A percentile compares a stretch with the other conserved stretches of the same genome.
Conservation (phyloP, 1,139 yeast species). For the Lodderomyces metapsilosis region DNA sequence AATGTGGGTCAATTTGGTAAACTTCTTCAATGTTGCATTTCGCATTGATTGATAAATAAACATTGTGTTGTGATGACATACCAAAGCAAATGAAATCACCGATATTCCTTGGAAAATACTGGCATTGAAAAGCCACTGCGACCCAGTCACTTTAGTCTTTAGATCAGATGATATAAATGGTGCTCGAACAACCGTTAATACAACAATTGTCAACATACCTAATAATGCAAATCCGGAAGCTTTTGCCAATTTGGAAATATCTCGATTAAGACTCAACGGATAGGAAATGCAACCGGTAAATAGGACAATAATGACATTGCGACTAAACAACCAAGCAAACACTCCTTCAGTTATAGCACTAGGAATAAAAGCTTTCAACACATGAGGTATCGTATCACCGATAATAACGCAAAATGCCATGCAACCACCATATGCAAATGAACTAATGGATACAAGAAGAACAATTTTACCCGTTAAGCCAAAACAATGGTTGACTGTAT, state of each 20-base stretch:
- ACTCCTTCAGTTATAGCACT: slow-evolving; percentile 39
- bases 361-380: slow-evolving; percentile 67
- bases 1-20: slow-evolving; percentile 75
- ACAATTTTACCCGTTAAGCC: slow-evolving; percentile 70
- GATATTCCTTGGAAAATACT: slow-evolving; percentile 85
- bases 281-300: slow-evolving; percentile 74
- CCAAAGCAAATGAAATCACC: slow-evolving; percentile 89
- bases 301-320: slow-evolving; percentile 67
- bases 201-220: slow-evolving; percentile 78
- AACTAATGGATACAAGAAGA: slow-evolving; percentile 73
- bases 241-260: slow-evolving; percentile 82
- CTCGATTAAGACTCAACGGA: slow-evolving; percentile 78
- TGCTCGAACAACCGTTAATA: slow-evolving; percentile 71
- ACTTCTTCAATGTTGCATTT: slow-evolving; percentile 72
- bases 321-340: slow-evolving; percentile 52
- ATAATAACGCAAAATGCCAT: slow-evolving; percentile 93
- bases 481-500: slow-evolving; percentile 76
- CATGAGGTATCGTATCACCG: slow-evolving; percentile 95
- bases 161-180: slow-evolving; percentile 53
- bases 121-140: slow-evolving; percentile 56
- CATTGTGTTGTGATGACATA: slow-evolving; percentile 91
- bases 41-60: slow-evolving; percentile 82
- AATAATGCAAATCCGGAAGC: slow-evolving; percentile 85
- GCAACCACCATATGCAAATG: slow-evolving; percentile 93
- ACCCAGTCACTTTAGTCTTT: slow-evolving; percentile 45